A percentile compares a stretch with the other conserved stretches of the same genome.
Conservation (phyloP, 441 rosid genomes). For the Populus hybrid region DNA sequence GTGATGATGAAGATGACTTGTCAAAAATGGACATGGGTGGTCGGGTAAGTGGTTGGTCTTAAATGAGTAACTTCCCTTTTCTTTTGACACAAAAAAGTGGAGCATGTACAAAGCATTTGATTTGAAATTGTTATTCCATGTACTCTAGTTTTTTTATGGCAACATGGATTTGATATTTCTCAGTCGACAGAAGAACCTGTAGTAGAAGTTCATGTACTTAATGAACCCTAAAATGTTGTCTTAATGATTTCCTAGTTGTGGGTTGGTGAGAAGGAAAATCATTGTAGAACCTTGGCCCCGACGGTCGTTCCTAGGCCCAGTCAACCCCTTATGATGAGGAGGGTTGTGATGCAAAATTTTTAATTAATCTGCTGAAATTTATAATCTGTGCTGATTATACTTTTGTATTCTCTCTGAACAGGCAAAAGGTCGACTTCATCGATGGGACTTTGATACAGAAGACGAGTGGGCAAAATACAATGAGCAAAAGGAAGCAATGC, state of each 20-base stretch:
- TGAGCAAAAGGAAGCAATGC: constrained; percentile 99
- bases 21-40: constrained; percentile 99
- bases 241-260: background rate
- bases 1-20: constrained; percentile 91
- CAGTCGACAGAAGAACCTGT: background rate
- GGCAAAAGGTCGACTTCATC: constrained; percentile 97
- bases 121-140: background rate
- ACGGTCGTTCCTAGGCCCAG: no score
- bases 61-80: background rate
- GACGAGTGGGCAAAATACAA: constrained; percentile 95
- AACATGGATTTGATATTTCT: background rate
- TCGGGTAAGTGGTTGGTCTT: constrained; percentile 48
- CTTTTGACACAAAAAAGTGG: background rate
- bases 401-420: constrained; percentile 26
- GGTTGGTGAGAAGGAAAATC: background rate
- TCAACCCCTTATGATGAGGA: background rate
- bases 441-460: constrained; percentile 96
- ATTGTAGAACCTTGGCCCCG: background rate
- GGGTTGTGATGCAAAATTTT: background rate
- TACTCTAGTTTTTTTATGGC: background rate
- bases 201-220: background rate
- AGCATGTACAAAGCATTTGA: background rate
- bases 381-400: constrained; percentile 4
- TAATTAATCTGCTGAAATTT: background rate
- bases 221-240: background rate